Evolutionary conservation across 192 early-diverging fungal species (phyloP).

Genomic region (Cetraspora pellucida): DNA sequence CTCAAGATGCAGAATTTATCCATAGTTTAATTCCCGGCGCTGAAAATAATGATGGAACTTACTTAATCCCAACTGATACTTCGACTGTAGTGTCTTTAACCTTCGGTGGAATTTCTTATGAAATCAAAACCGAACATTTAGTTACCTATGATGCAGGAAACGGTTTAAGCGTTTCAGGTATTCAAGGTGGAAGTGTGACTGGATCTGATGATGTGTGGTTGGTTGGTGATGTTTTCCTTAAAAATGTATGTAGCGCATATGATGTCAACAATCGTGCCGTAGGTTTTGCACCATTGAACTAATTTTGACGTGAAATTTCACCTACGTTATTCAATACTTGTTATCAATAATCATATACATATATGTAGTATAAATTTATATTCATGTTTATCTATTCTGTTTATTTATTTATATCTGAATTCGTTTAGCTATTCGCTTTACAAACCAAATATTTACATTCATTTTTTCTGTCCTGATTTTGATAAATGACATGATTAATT

Average conservation of each 20-base stretch:
- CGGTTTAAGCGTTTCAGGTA: conserved; percentile 37
- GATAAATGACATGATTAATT: too few species aligned
- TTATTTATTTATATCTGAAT: too few species aligned
- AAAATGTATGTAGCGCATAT: conserved; percentile 54
- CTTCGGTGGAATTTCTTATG: conserved; percentile 3
- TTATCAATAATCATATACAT: too few species aligned
- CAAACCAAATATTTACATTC: too few species aligned
- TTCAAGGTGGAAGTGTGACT: conserved; percentile 30
- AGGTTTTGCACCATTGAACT: conserved; percentile 4
- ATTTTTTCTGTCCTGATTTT: too few species aligned
- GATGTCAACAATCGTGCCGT: conserved; percentile 42
- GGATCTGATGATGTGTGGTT: conserved; percentile 40
- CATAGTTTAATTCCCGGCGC: conserved; percentile 49
- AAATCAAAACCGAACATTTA: conserved; percentile 25
- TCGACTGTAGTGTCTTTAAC: conserved; percentile 4
- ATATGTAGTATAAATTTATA: too few species aligned
- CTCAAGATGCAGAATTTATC: conserved; percentile 38
- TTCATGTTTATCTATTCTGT: too few species aligned
- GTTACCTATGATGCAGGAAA: conserved; percentile 26
- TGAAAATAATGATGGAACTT: conserved; percentile 5
- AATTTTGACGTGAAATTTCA: not conserved
- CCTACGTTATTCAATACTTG: too few species aligned
- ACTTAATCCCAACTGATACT: conserved; percentile 15
- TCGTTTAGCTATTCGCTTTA: too few species aligned
- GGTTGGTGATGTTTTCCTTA: conserved; percentile 54